phyloP scores from a whole-genome alignment of 2,329 filamentous ascomycete genomes.

The Pseudogymnoascus destructans region DNA sequence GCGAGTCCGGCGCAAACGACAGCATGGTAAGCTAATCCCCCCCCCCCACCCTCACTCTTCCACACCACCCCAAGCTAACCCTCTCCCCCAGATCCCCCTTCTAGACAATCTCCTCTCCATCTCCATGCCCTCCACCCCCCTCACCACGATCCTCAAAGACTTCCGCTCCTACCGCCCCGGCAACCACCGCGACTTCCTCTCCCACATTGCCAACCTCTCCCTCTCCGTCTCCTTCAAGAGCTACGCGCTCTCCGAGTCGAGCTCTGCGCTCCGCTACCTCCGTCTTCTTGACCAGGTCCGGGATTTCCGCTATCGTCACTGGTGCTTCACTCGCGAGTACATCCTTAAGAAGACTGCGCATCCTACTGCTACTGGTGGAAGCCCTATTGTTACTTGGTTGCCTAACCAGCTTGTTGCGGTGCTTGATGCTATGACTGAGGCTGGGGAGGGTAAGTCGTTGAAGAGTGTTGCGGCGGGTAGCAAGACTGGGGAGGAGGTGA shows the following conservation, averaged over 20 bases:
- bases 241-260: conserved; percentile 43
- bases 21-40: conserved; percentile 52
- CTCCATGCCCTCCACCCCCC: conserved; percentile 75
- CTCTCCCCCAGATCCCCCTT: conserved; percentile 53
- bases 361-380: conserved; percentile 67
- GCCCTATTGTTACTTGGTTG: conserved; percentile 72
- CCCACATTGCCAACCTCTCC: conserved; percentile 47
- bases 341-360: conserved; percentile 67
- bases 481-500: conserved; percentile 10
- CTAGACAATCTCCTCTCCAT: conserved; percentile 80
- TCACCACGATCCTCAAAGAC: conserved; percentile 77
- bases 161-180: conserved; percentile 82
- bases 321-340: conserved; percentile 76
- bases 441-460: conserved; percentile 31
- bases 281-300: conserved; percentile 60
- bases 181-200: conserved; percentile 76
- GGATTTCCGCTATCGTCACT: conserved; percentile 73
- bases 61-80: background rate
- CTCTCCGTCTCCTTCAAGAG: conserved; percentile 40
- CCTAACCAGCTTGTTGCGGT: conserved; percentile 71
- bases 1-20: conserved; percentile 89
- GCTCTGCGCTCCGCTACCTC: conserved; percentile 49
- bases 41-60: background rate
- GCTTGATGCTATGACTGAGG: conserved; percentile 52
- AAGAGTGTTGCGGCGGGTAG: conserved; percentile 27